Conservation (phyloP, 2,329 filamentous ascomycete genomes). For the Cordyceps tenuipes region DNA sequence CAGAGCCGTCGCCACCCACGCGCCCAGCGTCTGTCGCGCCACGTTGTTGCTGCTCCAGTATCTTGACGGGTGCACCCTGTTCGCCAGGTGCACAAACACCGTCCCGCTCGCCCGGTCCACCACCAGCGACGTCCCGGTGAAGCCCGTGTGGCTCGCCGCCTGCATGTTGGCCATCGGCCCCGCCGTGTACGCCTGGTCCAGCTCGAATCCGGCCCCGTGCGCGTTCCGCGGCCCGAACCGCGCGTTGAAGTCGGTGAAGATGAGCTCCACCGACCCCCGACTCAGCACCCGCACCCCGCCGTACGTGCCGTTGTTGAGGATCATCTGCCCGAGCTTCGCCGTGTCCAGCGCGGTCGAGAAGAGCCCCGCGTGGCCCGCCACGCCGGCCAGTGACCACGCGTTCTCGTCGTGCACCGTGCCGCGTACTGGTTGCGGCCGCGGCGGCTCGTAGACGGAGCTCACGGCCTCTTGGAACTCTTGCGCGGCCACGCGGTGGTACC, state of each 20-base stretch:
- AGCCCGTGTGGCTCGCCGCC: conserved; percentile 19
- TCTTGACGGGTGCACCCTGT: conserved; percentile 20
- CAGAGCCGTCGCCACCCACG: conserved; percentile 15
- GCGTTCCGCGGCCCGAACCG: conserved; percentile 19
- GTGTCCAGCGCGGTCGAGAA: conserved; percentile 26
- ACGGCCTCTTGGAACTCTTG: conserved; percentile 26
- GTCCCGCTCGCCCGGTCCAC: conserved; percentile 17
- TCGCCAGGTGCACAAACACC: conserved; percentile 17
- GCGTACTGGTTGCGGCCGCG: conserved; percentile 28
- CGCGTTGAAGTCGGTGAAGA: conserved; percentile 26
- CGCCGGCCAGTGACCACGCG: conserved; percentile 25
- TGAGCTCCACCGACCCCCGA: conserved; percentile 21
- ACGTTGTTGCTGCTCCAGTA: conserved; percentile 24
- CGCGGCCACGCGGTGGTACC: conserved; percentile 22
- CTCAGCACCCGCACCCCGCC: conserved; percentile 21
- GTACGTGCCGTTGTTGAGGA: conserved; percentile 30
- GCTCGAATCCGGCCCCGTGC: conserved; percentile 25
- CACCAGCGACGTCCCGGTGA: conserved; percentile 19
- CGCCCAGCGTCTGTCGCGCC: conserved; percentile 15
- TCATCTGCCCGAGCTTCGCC: conserved; percentile 27
- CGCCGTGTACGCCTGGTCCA: conserved; percentile 25
- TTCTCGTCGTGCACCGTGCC: conserved; percentile 31
- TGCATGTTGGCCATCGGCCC: conserved; percentile 21
- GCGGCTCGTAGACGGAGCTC: conserved; percentile 21
- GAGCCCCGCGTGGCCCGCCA: conserved; percentile 28